Evolutionary conservation across 2,329 filamentous ascomycete genomes (phyloP).

Genomic region (Teratosphaeria nubilosa): DNA sequence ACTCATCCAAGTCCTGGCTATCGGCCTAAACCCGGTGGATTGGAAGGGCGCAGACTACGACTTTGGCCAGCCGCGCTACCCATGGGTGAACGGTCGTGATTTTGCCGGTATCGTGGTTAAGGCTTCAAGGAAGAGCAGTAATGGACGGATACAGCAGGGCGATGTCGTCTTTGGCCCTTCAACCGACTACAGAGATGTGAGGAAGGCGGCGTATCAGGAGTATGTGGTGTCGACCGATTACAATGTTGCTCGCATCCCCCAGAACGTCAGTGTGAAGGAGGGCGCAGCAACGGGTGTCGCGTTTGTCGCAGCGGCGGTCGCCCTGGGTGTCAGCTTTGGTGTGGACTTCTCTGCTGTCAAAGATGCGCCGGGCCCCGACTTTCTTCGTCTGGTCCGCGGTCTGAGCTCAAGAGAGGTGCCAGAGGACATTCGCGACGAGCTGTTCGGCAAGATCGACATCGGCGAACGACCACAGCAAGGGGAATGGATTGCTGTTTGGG

Average conservation of each 20-base stretch:
- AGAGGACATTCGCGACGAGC: constrained; percentile 53
- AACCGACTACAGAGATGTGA: constrained; percentile 62
- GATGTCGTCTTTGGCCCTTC: constrained; percentile 56
- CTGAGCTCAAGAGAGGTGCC: constrained; percentile 44
- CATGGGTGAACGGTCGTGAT: constrained; percentile 61
- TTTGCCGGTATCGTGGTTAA: constrained; percentile 55
- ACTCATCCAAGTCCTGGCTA: constrained; percentile 51
- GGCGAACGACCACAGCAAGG: constrained; percentile 47
- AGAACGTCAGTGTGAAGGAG: constrained; percentile 41
- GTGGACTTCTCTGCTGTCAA: constrained; percentile 47
- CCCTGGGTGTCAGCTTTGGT: constrained; percentile 60
- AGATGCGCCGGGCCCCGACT: constrained; percentile 45
- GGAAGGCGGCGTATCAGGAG: constrained; percentile 63
- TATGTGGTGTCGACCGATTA: constrained; percentile 56
- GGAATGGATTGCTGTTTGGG: constrained; percentile 68
- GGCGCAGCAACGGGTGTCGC: constrained; percentile 59
- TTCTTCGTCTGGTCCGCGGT: constrained; percentile 42
- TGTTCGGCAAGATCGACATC: constrained; percentile 44
- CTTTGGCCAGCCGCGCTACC: constrained; percentile 57
- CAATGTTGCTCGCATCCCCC: constrained; percentile 55
- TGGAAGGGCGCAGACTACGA: constrained; percentile 62
- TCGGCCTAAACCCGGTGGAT: constrained; percentile 68
- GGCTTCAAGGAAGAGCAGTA: constrained; percentile 29
- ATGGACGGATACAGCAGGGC: constrained; percentile 41
- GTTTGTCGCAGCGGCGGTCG: constrained; percentile 58